Conservation (phyloP, 306 rosid genomes). For the Crataegus laevigata region DNA sequence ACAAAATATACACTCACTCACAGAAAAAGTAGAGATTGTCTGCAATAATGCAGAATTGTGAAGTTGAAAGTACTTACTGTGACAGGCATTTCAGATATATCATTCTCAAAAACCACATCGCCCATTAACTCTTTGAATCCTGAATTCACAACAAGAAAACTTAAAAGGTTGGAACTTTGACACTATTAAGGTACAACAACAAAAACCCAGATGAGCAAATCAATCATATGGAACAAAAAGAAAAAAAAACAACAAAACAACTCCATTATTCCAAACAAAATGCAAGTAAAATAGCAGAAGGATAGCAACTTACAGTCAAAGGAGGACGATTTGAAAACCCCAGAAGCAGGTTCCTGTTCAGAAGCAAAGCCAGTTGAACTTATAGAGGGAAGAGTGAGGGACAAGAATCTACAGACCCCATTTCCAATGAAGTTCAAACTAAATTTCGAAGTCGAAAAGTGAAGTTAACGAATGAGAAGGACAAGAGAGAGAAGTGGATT, state of each 20-base stretch:
- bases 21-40: background rate
- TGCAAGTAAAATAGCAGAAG: background rate
- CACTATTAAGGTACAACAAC: background rate
- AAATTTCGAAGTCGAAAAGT: background rate
- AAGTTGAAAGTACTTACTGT: conserved; percentile 20
- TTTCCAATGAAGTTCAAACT: conserved; percentile 11
- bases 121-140: conserved; percentile 29
- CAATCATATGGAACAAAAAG: background rate
- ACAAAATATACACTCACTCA: background rate
- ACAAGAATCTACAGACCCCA: conserved; percentile 4
- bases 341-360: conserved; percentile 14
- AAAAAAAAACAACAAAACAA: background rate
- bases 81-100: conserved; percentile 17
- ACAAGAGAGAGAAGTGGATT: background rate
- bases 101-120: conserved; percentile 15
- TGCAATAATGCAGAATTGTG: background rate
- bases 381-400: conserved; percentile 3
- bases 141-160: background rate
- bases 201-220: conserved; percentile 7
- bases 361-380: conserved; percentile 10
- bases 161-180: background rate
- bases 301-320: conserved; percentile 18
- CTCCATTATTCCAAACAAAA: background rate
- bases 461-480: background rate
- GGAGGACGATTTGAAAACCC: conserved; percentile 24